Evolutionary conservation across 2,329 filamentous ascomycete genomes (phyloP), one percentile per base, ranked within the genome.

Genomic region (Byssoonygena ceratinophila): DNA sequence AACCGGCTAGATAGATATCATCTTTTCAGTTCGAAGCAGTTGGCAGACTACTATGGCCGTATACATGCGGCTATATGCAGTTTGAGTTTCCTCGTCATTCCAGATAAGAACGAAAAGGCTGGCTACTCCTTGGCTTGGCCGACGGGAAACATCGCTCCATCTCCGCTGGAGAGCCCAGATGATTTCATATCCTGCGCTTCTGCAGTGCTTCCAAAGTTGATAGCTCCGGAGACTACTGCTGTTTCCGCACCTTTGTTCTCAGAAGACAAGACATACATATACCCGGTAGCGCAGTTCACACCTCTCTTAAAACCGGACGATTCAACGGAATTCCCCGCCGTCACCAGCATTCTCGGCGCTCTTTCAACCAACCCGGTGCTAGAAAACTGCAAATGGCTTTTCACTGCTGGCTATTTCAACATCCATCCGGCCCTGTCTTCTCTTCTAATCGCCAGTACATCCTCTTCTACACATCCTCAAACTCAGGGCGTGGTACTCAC

Each of bases 341-440:
- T 98, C 16, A 87, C 81, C 0, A 79, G 79, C 43, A 78, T 97
- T 36, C 77, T 97, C 2, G 77, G 78, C 40, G 79, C 78, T 0
- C 76, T 96, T 2, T 76, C 83, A 0, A 71, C 68, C 0, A 77
- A 84, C 0, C 59, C 67, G 4, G 71, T 76, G 4, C 85, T 87
- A 61, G 72, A 75, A 8, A 77, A 80, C 31, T 86, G 85, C 0
- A 84, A 81, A 12, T 98, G 92, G 92, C 92, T 88, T 0, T 97
- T 98, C 67, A 97, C 92, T 0, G 92, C 92, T 0, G 92, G 92
- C 49, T 98, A 98, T 72, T 98, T 98, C 74, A 98, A 98, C 72
- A 94, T 94, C 52, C 89, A 89, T 5, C 85, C 89, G 0, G 82
- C 83, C 3, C 79, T 97, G 18, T 90, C 87, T 1, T 79, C 83